These are phyloP conservation scores for Kwoniella heveanensis DNA, from an alignment of 768 basidiomycete genomes.

Conservation along the genomic window DNA sequence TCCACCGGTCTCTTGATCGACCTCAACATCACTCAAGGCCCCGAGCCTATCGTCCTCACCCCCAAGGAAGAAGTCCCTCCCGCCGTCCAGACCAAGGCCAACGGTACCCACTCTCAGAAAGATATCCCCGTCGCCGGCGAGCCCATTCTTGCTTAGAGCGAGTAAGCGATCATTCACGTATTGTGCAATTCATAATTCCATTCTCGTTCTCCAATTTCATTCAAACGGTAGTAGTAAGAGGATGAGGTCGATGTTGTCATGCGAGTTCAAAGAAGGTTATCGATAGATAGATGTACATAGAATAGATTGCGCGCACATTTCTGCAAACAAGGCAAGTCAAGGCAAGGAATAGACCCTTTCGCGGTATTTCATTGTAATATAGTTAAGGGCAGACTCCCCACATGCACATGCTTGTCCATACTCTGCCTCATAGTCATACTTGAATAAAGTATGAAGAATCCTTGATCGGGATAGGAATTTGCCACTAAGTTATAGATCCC, in stretches of 20 bases:
- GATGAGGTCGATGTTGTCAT: not conserved
- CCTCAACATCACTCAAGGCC: slow-evolving; percentile 25
- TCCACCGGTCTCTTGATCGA: slow-evolving; percentile 43
- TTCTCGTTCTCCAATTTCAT: too few relatives aligned
- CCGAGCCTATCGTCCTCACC: slow-evolving; percentile 13
- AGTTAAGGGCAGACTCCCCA: too few relatives aligned
- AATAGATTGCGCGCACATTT: slow-evolving; percentile 2
- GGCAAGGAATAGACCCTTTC: not conserved
- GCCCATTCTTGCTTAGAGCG: not conserved
- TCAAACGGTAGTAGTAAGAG: too few relatives aligned
- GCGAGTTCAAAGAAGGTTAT: too few relatives aligned
- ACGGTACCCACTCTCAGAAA: not conserved
- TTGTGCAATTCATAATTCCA: too few relatives aligned
- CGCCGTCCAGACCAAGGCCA: not conserved
- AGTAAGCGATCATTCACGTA: too few relatives aligned
- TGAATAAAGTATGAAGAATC: too few relatives aligned
- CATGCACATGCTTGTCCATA: too few relatives aligned
- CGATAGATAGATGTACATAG: slow-evolving; percentile 7
- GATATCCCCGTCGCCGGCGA: not conserved
- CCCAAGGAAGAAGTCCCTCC: not conserved
- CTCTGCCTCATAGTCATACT: too few relatives aligned
- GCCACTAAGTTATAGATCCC: not conserved
- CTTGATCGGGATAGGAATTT: not conserved
- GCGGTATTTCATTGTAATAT: too few relatives aligned
- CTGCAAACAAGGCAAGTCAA: not conserved